Evolutionary conservation across 805 yeast genomes (phyloP).

Genomic region (Lipomyces kockii): DNA sequence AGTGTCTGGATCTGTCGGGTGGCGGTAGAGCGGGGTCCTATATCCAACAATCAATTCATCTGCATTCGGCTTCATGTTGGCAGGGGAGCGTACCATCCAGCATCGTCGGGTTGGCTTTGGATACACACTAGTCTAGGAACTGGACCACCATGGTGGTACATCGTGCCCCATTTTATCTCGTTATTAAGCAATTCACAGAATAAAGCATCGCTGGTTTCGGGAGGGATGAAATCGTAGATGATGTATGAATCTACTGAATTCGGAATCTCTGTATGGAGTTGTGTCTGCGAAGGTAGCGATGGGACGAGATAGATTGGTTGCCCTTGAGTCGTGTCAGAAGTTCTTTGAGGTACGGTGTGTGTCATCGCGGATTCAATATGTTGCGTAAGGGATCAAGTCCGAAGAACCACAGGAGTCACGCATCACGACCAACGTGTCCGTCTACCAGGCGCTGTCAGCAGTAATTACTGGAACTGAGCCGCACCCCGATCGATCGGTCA

Average conservation of each 20-base stretch:
- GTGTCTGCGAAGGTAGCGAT: background rate
- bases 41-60: background rate
- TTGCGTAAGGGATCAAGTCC: background rate
- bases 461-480: too few species aligned
- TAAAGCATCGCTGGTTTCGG: slow-evolving; percentile 19
- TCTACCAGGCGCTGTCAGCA: too few species aligned
- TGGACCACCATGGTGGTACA: slow-evolving; percentile 33
- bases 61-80: background rate
- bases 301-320: background rate
- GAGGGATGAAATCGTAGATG: slow-evolving; percentile 12
- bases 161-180: slow-evolving; percentile 26
- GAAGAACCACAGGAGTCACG: background rate
- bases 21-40: slow-evolving; percentile 1
- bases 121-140: slow-evolving; percentile 37
- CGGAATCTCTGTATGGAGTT: background rate
- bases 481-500: too few species aligned
- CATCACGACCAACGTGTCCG: too few species aligned
- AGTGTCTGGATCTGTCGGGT: slow-evolving; percentile 14
- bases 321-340: background rate
- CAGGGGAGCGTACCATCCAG: background rate
- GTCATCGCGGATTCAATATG: background rate
- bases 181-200: slow-evolving; percentile 13
- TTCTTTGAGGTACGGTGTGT: background rate
- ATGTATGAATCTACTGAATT: slow-evolving; percentile 17
- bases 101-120: slow-evolving; percentile 29